These are phyloP conservation scores for Trypanosoma conorhini DNA, from an alignment of 208 protist species.

Conservation along the genomic window DNA sequence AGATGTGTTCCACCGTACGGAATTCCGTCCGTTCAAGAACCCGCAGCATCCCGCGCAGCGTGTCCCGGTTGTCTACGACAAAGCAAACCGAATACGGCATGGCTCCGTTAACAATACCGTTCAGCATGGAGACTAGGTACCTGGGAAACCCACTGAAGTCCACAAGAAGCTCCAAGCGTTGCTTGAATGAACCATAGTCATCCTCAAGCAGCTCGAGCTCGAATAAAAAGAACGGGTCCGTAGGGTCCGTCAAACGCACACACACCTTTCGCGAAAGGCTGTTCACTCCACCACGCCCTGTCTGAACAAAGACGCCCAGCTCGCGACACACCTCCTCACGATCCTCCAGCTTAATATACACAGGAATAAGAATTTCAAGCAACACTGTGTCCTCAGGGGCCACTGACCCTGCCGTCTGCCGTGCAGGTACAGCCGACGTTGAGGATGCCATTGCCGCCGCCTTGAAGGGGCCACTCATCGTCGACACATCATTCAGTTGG, in stretches of 20 bases:
- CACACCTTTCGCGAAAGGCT: constrained; percentile 45
- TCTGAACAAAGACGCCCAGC: constrained; percentile 41
- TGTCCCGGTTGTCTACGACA: constrained; percentile 38
- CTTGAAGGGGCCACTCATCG: constrained; percentile 3
- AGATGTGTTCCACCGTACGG: constrained; percentile 85
- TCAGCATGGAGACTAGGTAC: constrained; percentile 73
- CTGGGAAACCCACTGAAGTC: constrained; percentile 84
- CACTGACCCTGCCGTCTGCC: not conserved
- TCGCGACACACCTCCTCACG: constrained; percentile 38
- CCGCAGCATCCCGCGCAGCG: constrained; percentile 52
- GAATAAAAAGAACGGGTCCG: constrained; percentile 84
- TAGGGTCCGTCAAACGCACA: constrained; percentile 73
- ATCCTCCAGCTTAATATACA: constrained; percentile 33
- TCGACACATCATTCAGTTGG: constrained; percentile 14
- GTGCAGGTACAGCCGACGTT: not conserved
- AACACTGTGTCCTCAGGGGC: constrained; percentile 30
- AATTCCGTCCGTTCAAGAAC: constrained; percentile 76
- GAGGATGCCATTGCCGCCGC: not conserved
- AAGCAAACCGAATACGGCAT: constrained; percentile 39
- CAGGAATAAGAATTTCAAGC: constrained; percentile 46
- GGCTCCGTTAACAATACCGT: constrained; percentile 38
- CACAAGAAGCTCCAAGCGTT: constrained; percentile 75
- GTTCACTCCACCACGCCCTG: constrained; percentile 38
- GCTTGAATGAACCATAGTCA: constrained; percentile 82
- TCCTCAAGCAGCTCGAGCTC: constrained; percentile 82